Evolutionary conservation across 2,329 filamentous ascomycete genomes (phyloP).

Genomic region (Xylariaceae sp.): DNA sequence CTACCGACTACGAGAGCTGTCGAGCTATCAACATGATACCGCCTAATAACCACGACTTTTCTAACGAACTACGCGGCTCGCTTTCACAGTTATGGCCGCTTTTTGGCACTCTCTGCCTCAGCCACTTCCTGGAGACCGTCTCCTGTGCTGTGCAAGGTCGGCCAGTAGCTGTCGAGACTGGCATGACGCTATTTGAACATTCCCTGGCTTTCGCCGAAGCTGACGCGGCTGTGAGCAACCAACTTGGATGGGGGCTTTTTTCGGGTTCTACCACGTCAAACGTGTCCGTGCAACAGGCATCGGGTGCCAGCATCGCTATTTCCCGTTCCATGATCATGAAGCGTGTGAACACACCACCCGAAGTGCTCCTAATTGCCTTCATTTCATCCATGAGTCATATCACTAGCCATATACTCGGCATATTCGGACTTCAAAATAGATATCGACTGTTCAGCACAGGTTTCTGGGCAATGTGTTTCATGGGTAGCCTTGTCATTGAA

Average conservation of each 20-base stretch:
- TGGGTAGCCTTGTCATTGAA: conserved; percentile 78
- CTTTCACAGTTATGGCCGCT: conserved; percentile 72
- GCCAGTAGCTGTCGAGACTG: conserved; percentile 76
- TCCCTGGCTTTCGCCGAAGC: conserved; percentile 94
- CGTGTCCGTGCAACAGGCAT: conserved; percentile 41
- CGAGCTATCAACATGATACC: conserved; percentile 69
- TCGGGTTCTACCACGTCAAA: conserved; percentile 41
- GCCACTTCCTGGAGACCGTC: conserved; percentile 85
- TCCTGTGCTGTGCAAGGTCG: conserved; percentile 84
- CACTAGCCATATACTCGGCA: conserved; percentile 75
- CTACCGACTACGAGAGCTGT: conserved; percentile 72
- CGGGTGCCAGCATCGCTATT: conserved; percentile 43
- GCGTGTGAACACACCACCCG: conserved; percentile 81
- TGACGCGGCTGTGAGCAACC: conserved; percentile 78
- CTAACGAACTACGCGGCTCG: conserved; percentile 65
- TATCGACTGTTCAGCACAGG: conserved; percentile 83
- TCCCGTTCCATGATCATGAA: conserved; percentile 67
- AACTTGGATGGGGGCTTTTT: conserved; percentile 68
- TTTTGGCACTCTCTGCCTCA: conserved; percentile 65
- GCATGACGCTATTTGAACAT: conserved; percentile 95
- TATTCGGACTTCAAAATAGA: conserved; percentile 73
- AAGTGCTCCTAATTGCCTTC: conserved; percentile 80
- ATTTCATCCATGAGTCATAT: conserved; percentile 88
- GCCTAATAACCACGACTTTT: conserved; percentile 44
- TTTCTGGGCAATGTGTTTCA: conserved; percentile 87